A percentile compares a stretch with the other conserved stretches of the same genome.
Evolutionary conservation across 1,139 yeast genomes (phyloP).

Genomic region (Keqinozyma sinolaborantium): DNA sequence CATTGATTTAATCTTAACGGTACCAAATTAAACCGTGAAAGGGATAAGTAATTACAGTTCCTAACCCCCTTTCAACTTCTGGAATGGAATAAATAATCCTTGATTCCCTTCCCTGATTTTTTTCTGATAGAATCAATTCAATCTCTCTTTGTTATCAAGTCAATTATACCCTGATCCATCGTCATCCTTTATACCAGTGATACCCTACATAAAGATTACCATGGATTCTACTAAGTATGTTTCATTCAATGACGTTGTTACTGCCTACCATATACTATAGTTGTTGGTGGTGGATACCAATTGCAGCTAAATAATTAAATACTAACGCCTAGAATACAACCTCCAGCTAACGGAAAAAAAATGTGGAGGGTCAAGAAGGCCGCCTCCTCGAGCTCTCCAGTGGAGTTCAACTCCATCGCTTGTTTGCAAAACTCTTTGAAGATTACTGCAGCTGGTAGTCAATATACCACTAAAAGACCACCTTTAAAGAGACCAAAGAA

Average conservation of each 20-base stretch:
- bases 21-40: not conserved
- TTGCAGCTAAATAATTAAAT: not conserved
- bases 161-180: slow-evolving; percentile 1
- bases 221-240: slow-evolving; percentile 15
- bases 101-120: slow-evolving; percentile 1
- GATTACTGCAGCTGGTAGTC: slow-evolving; percentile 34
- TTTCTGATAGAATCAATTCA: not conserved
- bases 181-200: no score
- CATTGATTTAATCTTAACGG: not conserved
- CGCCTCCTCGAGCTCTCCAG: slow-evolving; percentile 15
- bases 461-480: slow-evolving; percentile 38
- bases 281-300: no score
- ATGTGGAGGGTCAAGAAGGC: slow-evolving; percentile 45
- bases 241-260: no score
- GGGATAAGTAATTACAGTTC: not conserved
- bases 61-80: slow-evolving; percentile 1
- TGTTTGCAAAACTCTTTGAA: slow-evolving; percentile 45
- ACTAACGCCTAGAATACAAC: slow-evolving; percentile 20
- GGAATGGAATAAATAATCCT: slow-evolving; percentile 6
- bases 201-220: slow-evolving; percentile 12
- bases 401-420: slow-evolving; percentile 21
- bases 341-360: slow-evolving; percentile 48
- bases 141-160: slow-evolving; percentile 1
- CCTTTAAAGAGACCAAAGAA: slow-evolving; percentile 50
- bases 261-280: no score